Evolutionary conservation across 2,329 filamentous ascomycete species (phyloP), one percentile per base, ranked within the genome.

Genomic region (Curvularia sp.): DNA sequence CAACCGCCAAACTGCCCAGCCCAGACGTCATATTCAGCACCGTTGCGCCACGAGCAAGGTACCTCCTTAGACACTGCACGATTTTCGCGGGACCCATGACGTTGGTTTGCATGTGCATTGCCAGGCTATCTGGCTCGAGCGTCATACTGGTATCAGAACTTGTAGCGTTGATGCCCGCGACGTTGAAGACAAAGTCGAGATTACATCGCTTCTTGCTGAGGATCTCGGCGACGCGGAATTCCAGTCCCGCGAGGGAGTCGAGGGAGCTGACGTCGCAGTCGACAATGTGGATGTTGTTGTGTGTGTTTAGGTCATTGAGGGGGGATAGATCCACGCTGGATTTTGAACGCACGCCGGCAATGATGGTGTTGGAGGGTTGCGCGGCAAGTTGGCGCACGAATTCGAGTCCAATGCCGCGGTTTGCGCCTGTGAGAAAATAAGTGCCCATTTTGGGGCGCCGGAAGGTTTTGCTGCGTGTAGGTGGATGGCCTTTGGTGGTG

Each of bases 11-110:
- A 52, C 66, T 71, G 0, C 66, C 76, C 3, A 78, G 62, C 2
- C 75, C 76, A 15, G 64, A 70, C 12, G 70, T 68, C 68, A 78
- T 68, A 58, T 78, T 78, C 64, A 78, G 55, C 3, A 78, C 70
- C 4, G 71, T 63, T 3, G 71, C 75, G 8, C 70, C 67, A 0
- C 67, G 44, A 5, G 70, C 69, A 0, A 78, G 60, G n/a, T 75
- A 69, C 28, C 60, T 63, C 12, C 61, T 53, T 0, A 84, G 61
- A 1, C 74, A 72, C 64, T 82, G 73, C 0, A 81, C 75, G 6
- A 78, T 74, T 56, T 80, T 80, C 1, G 81, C 81, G 0, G 82
- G 82, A 0, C 82, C 82, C 18, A 83, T 54, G 3, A 83, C 81
- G 54, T 84, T 84, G 61, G 77, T 69, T 26, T 74, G 68, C 49